Conservation (phyloP, 2,329 filamentous ascomycete species). For the Diatrype stigma region DNA sequence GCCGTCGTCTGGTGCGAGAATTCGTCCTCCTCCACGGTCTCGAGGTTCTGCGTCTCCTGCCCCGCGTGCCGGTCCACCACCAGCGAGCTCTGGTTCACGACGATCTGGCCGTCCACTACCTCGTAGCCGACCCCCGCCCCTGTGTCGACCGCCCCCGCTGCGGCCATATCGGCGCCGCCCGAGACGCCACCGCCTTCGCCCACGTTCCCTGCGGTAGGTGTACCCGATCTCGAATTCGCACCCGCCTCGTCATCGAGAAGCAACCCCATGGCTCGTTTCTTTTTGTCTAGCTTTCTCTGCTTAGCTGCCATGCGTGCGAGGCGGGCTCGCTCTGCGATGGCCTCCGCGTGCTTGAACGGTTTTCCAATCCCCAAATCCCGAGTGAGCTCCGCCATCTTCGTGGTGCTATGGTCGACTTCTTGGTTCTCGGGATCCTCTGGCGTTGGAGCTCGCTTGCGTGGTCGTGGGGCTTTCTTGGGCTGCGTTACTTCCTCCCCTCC, state of each 20-base stretch:
- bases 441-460: constrained; percentile 45
- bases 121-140: constrained; percentile 35
- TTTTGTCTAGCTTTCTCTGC: constrained; percentile 36
- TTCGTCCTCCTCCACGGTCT: constrained; percentile 72
- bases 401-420: constrained; percentile 59
- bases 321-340: constrained; percentile 65
- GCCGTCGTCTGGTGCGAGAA: constrained; percentile 69
- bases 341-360: constrained; percentile 69
- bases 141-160: constrained; percentile 21
- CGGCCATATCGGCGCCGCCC: constrained; percentile 13
- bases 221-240: constrained; percentile 9
- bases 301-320: constrained; percentile 31
- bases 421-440: constrained; percentile 61
- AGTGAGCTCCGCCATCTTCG: constrained; percentile 71
- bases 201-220: constrained; percentile 17
- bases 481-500: constrained; percentile 15
- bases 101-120: constrained; percentile 68
- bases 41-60: constrained; percentile 44
- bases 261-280: constrained; percentile 26
- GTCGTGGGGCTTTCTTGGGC: constrained; percentile 17
- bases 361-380: constrained; percentile 68
- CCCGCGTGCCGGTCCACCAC: constrained; percentile 64
- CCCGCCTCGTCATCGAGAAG: constrained; percentile 15
- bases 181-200: constrained; percentile 12
- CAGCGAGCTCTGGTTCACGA: constrained; percentile 64